phyloP scores from a whole-genome alignment of 768 basidiomycete genomes.

The Boletus insuetus region DNA sequence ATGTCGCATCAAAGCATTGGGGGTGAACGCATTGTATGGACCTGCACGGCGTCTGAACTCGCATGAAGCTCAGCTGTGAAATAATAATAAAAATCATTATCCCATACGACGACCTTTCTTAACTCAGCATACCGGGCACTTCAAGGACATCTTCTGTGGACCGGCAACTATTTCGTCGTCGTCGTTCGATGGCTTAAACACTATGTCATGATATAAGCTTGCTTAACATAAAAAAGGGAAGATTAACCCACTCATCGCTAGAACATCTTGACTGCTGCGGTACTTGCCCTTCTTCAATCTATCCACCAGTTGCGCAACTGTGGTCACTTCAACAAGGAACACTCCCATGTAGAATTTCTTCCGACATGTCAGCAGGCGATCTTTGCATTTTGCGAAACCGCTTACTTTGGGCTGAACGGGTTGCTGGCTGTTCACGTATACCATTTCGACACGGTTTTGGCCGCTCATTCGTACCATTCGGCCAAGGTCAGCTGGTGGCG shows the following conservation, averaged over 20 bases:
- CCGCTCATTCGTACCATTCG: conserved; percentile 38
- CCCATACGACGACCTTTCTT: not conserved
- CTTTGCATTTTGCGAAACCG: not conserved
- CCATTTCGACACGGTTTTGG: conserved; percentile 77
- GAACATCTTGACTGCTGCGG: conserved; percentile 58
- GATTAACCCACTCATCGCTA: conserved; percentile 58
- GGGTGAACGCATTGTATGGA: conserved; percentile 86
- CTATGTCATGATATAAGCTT: conserved; percentile 35
- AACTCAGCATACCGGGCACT: conserved; percentile 75
- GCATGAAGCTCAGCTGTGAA: conserved; percentile 76
- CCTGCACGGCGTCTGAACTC: conserved; percentile 81
- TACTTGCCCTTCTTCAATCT: conserved; percentile 68
- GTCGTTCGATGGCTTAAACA: conserved; percentile 54
- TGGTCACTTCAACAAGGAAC: conserved; percentile 78
- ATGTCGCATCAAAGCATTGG: conserved; percentile 93
- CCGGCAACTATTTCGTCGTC: conserved; percentile 95
- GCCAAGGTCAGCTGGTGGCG: conserved; percentile 79
- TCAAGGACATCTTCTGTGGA: conserved; percentile 85
- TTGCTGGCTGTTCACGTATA: conserved; percentile 87
- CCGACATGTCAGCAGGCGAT: conserved; percentile 40
- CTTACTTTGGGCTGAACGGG: conserved; percentile 70
- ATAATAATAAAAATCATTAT: not conserved
- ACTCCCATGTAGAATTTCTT: conserved; percentile 90
- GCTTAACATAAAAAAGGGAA: not conserved
- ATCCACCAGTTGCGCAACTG: conserved; percentile 67